Evolutionary conservation across 805 yeast species (phyloP).

Genomic region (Yamadazyma takamatsuzukensis): DNA sequence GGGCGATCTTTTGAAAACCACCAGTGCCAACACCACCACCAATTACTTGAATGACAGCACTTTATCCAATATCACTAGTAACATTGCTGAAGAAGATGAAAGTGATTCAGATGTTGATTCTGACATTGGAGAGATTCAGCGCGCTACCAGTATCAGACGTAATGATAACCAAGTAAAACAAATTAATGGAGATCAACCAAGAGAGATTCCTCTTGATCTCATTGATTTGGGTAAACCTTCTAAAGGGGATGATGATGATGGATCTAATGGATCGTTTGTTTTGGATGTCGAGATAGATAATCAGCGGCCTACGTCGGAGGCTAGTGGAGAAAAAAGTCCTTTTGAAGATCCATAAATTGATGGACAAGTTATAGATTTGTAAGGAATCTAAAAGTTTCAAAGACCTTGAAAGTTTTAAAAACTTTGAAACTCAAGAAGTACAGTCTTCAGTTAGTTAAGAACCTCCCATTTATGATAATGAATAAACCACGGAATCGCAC

Average conservation of each 20-base stretch:
- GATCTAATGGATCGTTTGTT: slow-evolving; percentile 23
- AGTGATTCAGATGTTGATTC: slow-evolving; percentile 35
- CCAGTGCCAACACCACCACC: slow-evolving; percentile 7
- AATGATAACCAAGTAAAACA: slow-evolving; percentile 8
- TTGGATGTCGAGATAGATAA: slow-evolving; percentile 30
- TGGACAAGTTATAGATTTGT: too few relatives aligned
- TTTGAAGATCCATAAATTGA: slow-evolving; percentile 21
- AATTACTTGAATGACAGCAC: slow-evolving; percentile 11
- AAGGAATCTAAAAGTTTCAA: too few relatives aligned
- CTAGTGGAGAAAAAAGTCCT: slow-evolving; percentile 23
- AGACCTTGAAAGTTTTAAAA: too few relatives aligned
- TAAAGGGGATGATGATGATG: slow-evolving; percentile 1
- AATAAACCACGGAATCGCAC: too few relatives aligned
- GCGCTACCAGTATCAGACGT: slow-evolving; percentile 35
- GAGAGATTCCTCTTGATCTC: slow-evolving; percentile 10
- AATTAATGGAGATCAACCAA: slow-evolving; percentile 1
- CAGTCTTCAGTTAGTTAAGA: too few relatives aligned
- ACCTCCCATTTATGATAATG: too few relatives aligned
- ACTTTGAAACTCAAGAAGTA: too few relatives aligned
- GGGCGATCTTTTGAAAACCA: slow-evolving; percentile 1
- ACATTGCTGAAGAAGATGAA: slow-evolving; percentile 16
- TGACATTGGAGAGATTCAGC: slow-evolving; percentile 42
- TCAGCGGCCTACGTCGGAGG: slow-evolving; percentile 11
- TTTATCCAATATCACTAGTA: slow-evolving; percentile 6
- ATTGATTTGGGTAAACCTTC: slow-evolving; percentile 9